phyloP scores from a whole-genome alignment of 2,329 filamentous ascomycete species.

The Aspergillus quadrilineatus region DNA sequence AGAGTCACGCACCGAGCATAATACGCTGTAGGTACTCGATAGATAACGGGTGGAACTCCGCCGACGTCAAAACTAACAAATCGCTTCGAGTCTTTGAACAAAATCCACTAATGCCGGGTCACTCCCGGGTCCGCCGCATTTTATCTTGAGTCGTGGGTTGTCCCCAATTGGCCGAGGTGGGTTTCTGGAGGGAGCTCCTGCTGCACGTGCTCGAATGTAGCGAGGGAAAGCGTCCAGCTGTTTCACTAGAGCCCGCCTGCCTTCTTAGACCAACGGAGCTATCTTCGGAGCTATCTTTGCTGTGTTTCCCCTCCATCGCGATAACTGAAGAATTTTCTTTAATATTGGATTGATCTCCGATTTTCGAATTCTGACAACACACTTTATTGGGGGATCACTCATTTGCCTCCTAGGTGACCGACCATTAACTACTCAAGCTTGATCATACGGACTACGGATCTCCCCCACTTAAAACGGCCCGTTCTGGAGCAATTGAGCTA shows the following conservation, averaged over 20 bases:
- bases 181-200: not conserved
- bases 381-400: not conserved
- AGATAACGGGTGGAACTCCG: not conserved
- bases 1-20: not conserved
- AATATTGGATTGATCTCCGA: not conserved
- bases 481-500: constrained; percentile 22
- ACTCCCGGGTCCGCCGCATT: not conserved
- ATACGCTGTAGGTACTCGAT: not conserved
- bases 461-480: constrained; percentile 2
- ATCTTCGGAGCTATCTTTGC: constrained; percentile 7
- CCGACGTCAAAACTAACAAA: not conserved
- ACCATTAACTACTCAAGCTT: not conserved
- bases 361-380: not conserved
- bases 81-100: not conserved
- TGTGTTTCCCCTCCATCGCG: not conserved
- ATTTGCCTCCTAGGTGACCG: not conserved
- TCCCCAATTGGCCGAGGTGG: constrained; percentile 5
- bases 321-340: not conserved
- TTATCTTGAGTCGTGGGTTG: not conserved
- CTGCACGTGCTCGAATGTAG: constrained; percentile 10
- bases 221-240: constrained; percentile 6
- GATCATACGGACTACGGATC: not conserved
- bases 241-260: not conserved
- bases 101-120: not conserved
- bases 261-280: not conserved